phyloP scores from a whole-genome alignment of 495 filamentous ascomycete species.

The Lasiosphaeris hirsuta region DNA sequence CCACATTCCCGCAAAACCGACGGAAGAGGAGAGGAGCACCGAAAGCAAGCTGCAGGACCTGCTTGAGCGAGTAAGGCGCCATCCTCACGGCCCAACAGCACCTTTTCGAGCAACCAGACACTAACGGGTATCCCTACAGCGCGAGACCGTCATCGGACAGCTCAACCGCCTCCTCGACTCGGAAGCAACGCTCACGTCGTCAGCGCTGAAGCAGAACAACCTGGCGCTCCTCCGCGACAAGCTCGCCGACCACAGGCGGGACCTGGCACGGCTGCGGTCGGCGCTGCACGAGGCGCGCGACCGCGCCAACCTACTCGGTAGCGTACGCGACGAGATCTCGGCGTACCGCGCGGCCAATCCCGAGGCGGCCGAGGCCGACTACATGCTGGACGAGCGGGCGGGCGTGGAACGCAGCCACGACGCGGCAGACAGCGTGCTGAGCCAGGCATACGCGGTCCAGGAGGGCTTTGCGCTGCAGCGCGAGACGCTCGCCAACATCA shows the following conservation, averaged over 20 bases:
- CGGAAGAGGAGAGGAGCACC: conserved; percentile 75
- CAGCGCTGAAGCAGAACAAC: conserved; percentile 91
- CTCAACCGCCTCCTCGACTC: conserved; percentile 89
- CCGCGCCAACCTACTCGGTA: conserved; percentile 85
- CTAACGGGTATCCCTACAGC: conserved; percentile 46
- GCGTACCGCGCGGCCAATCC: conserved; percentile 81
- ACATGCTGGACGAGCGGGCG: conserved; percentile 89
- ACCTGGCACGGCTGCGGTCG: conserved; percentile 68
- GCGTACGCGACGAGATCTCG: conserved; percentile 87
- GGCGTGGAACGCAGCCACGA: conserved; percentile 83
- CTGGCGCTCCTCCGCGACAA: conserved; percentile 88
- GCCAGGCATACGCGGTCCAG: conserved; percentile 95
- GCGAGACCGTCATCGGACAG: conserved; percentile 76
- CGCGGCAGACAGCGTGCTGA: conserved; percentile 84
- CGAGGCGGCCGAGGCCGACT: conserved; percentile 80
- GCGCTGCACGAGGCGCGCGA: conserved; percentile 70
- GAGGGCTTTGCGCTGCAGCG: conserved; percentile 85
- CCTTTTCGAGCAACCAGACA: background rate
- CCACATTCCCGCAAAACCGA: conserved; percentile 75
- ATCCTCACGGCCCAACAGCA: background rate
- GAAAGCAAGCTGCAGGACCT: conserved; percentile 83
- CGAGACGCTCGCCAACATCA: conserved; percentile 80
- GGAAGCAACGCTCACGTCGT: conserved; percentile 82
- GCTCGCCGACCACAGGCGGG: conserved; percentile 79
- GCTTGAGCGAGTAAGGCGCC: conserved; percentile 61